Percentiles rank a stretch among this genome's conserved stretches.
phyloP scores from a whole-genome alignment of 106 monocot genomes.

The Dendrobium catenatum region DNA sequence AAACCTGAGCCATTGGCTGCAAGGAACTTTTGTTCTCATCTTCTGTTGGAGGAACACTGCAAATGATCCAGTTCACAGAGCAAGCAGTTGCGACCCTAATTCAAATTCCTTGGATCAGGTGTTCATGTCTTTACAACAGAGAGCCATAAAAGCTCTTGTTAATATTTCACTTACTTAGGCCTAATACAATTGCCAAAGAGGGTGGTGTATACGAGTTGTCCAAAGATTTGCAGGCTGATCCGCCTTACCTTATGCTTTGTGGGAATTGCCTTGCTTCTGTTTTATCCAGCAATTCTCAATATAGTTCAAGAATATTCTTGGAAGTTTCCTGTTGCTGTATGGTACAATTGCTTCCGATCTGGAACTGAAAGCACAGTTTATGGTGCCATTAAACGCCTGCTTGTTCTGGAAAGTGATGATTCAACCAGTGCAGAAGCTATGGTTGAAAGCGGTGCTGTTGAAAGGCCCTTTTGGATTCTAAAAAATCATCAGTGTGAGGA shows the following conservation, averaged over 20 bases:
- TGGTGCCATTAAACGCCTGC: conserved; percentile 90
- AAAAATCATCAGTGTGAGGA: conserved; percentile 92
- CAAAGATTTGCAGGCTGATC: conserved; percentile 80
- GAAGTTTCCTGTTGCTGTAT: conserved; percentile 95
- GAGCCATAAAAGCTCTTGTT: conserved; percentile 82
- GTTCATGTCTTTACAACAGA: conserved; percentile 63
- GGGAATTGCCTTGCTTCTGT: conserved; percentile 96
- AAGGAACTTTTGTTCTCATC: conserved; percentile 79
- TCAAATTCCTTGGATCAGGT: conserved; percentile 84
- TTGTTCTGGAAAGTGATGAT: conserved; percentile 94
- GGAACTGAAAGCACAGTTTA: conserved; percentile 80
- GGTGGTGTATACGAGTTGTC: conserved; percentile 95
- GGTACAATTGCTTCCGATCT: conserved; percentile 82
- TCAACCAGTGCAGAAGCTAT: conserved; percentile 96
- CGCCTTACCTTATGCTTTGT: conserved; percentile 81
- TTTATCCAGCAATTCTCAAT: conserved; percentile 74
- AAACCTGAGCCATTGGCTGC: conserved; percentile 89
- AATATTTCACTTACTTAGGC: conserved; percentile 75
- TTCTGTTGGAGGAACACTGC: conserved; percentile 79
- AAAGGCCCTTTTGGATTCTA: conserved; percentile 82
- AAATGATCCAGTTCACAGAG: conserved; percentile 70
- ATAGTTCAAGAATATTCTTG: conserved; percentile 91
- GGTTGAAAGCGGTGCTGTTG: conserved; percentile 93
- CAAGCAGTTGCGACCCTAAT: conserved; percentile 87
- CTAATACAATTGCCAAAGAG: conserved; percentile 97